phyloP scores from a whole-genome alignment of 1,284 basidiomycete species.

The Malassezia japonica region DNA sequence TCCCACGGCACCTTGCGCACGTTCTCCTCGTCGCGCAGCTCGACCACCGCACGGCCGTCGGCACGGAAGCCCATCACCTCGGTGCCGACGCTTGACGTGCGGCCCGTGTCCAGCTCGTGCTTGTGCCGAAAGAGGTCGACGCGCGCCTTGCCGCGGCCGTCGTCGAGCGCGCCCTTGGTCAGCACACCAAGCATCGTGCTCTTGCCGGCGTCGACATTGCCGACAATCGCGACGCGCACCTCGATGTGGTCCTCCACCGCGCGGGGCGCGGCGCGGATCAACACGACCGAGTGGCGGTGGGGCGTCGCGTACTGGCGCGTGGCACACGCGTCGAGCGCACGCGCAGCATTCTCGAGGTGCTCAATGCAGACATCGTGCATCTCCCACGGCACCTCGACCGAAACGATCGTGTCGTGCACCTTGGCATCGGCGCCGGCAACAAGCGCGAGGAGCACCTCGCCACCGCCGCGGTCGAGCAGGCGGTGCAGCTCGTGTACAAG shows the following conservation, averaged over 20 bases:
- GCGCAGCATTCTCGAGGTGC: neutral
- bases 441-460: neutral
- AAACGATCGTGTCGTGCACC: neutral
- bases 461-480: neutral
- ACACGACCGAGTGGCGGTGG: slow-evolving; percentile 22
- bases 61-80: slow-evolving; percentile 58
- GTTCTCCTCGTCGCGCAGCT: slow-evolving; percentile 17
- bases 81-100: slow-evolving; percentile 90
- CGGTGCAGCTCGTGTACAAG: neutral
- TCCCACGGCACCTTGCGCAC: slow-evolving; percentile 60
- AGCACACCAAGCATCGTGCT: slow-evolving; percentile 79
- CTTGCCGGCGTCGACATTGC: slow-evolving; percentile 78
- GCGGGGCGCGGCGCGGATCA: slow-evolving; percentile 6
- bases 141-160: slow-evolving; percentile 84
- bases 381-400: neutral
- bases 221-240: slow-evolving; percentile 86
- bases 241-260: slow-evolving; percentile 54
- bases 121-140: slow-evolving; percentile 91
- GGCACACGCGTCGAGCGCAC: neutral
- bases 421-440: neutral
- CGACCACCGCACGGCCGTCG: slow-evolving; percentile 27
- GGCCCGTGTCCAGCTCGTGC: slow-evolving; percentile 89
- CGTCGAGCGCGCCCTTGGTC: slow-evolving; percentile 70
- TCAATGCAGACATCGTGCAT: neutral
- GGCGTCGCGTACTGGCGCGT: neutral